A percentile compares a stretch with the other conserved stretches of the same genome.
Evolutionary conservation across 805 yeast species (phyloP).

Genomic region (Saccharomycopsis fibuligera): DNA sequence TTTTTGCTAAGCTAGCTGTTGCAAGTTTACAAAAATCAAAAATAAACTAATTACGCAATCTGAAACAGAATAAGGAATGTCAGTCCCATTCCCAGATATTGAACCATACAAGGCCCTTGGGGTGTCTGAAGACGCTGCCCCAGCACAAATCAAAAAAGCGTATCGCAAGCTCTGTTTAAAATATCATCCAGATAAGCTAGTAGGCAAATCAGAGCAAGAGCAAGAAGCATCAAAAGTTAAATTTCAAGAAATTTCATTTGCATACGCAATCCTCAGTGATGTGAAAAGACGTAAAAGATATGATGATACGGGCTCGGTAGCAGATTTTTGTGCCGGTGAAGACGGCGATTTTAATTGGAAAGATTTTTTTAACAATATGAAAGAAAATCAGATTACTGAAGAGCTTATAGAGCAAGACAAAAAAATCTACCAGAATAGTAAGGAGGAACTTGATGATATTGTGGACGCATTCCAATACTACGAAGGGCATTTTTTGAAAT

Average conservation of each 20-base stretch:
- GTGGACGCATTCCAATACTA: slow-evolving; percentile 47
- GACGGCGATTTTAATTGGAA: slow-evolving; percentile 46
- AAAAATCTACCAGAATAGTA: slow-evolving; percentile 51
- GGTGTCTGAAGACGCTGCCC: slow-evolving; percentile 36
- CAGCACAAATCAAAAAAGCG: slow-evolving; percentile 55
- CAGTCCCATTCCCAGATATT: slow-evolving; percentile 30
- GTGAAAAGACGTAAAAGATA: slow-evolving; percentile 46
- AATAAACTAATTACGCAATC: too few species aligned
- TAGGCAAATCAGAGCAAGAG: slow-evolving; percentile 30
- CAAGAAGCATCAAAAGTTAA: slow-evolving; percentile 30
- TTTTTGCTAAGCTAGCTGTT: too few species aligned
- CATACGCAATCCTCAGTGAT: slow-evolving; percentile 65
- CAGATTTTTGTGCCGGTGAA: slow-evolving; percentile 30
- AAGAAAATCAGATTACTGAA: slow-evolving; percentile 37
- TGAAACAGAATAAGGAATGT: background rate
- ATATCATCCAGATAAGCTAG: slow-evolving; percentile 68
- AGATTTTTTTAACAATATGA: slow-evolving; percentile 44
- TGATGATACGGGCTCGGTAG: slow-evolving; percentile 65
- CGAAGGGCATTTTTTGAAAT: slow-evolving; percentile 60
- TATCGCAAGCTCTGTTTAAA: slow-evolving; percentile 58
- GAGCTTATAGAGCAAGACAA: slow-evolving; percentile 68
- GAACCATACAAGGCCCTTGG: slow-evolving; percentile 57
- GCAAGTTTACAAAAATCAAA: too few species aligned
- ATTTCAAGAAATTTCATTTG: slow-evolving; percentile 69
- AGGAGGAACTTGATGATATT: slow-evolving; percentile 59